Evolutionary conservation across 2,329 filamentous ascomycete species (phyloP).

Genomic region (Tympanopsis confertula): DNA sequence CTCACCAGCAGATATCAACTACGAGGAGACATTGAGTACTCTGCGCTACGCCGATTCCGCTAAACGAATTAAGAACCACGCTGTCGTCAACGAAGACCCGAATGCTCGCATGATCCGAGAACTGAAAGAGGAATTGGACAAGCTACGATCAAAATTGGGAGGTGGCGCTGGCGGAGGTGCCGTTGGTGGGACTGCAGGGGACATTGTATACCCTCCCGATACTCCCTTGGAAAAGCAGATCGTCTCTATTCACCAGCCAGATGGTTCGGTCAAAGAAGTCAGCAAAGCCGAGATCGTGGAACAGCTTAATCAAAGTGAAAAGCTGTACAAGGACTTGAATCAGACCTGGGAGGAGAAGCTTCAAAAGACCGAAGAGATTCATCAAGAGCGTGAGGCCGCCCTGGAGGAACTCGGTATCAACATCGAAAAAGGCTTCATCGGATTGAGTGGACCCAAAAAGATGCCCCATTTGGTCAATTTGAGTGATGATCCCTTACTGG

Average conservation of each 20-base stretch:
- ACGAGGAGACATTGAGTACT: constrained; percentile 92
- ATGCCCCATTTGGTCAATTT: constrained; percentile 98
- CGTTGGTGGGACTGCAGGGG: constrained; percentile 38
- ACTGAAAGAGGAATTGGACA: constrained; percentile 82
- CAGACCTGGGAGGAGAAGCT: constrained; percentile 98
- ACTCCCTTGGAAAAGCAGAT: constrained; percentile 93
- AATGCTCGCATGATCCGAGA: constrained; percentile 98
- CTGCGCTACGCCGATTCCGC: constrained; percentile 93
- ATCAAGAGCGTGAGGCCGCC: constrained; percentile 90
- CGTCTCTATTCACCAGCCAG: constrained; percentile 78
- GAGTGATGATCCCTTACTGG: constrained; percentile 84
- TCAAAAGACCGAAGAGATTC: constrained; percentile 87
- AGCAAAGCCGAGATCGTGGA: constrained; percentile 97
- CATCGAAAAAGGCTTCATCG: constrained; percentile 96
- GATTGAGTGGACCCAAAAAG: constrained; percentile 90
- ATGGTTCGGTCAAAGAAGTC: constrained; percentile 84
- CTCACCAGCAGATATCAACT: constrained; percentile 96
- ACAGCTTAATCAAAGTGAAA: constrained; percentile 90
- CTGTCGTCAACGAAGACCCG: constrained; percentile 96
- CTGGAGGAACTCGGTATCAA: constrained; percentile 95
- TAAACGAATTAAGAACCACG: constrained; percentile 99
- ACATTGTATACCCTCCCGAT: constrained; percentile 81
- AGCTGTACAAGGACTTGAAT: constrained; percentile 88
- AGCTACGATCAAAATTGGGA: constrained; percentile 76
- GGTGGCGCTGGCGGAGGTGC: constrained; percentile 30